Conservation (phyloP, 768 basidiomycete genomes). For the Mycena vitilis region DNA sequence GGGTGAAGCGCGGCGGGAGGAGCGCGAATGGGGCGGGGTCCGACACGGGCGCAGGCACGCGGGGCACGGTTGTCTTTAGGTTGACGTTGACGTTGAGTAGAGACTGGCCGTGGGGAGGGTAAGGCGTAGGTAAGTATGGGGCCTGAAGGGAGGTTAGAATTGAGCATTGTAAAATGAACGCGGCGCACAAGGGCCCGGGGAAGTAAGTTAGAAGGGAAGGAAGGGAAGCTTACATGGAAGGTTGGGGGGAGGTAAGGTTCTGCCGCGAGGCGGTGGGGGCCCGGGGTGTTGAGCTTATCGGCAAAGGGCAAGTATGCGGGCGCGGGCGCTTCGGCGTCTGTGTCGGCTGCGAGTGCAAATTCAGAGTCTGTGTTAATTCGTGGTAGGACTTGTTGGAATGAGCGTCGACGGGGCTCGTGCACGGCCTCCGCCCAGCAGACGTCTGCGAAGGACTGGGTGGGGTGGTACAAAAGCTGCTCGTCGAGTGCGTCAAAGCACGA, state of each 20-base stretch:
- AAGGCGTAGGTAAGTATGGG: too few species aligned
- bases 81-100: too few species aligned
- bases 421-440: slow-evolving; percentile 34
- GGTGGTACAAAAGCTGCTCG: slow-evolving; percentile 29
- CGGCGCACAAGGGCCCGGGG: background rate
- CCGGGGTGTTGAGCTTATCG: slow-evolving; percentile 26
- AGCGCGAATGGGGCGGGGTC: background rate
- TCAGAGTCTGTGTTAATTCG: too few species aligned
- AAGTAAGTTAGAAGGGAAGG: background rate
- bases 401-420: background rate
- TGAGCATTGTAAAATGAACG: slow-evolving; percentile 1
- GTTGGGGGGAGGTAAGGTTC: background rate
- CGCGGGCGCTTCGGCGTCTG: background rate
- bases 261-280: slow-evolving; percentile 1
- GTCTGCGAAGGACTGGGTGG: slow-evolving; percentile 29
- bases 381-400: too few species aligned
- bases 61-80: too few species aligned
- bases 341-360: background rate
- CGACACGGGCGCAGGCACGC: too few species aligned
- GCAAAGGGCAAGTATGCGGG: slow-evolving; percentile 11
- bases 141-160: too few species aligned
- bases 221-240: background rate
- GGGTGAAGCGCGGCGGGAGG: background rate
- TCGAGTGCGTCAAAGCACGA: slow-evolving; percentile 20
- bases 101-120: too few species aligned